These are phyloP conservation scores for Talaromyces sp. DNA, from an alignment of 2,329 filamentous ascomycete genomes.

Conservation along the genomic window DNA sequence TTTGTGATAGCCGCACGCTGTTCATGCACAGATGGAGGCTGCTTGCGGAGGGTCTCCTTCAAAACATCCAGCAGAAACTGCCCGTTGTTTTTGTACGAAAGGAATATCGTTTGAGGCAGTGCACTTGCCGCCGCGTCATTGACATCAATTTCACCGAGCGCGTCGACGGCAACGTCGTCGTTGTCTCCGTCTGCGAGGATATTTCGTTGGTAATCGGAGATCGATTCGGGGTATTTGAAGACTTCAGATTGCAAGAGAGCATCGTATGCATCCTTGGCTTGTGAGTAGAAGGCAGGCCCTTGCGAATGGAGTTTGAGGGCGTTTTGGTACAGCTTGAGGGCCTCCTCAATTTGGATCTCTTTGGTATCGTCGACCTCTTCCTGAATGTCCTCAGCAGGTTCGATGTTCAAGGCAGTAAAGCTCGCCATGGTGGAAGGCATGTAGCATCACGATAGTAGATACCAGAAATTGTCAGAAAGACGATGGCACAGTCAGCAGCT, in stretches of 20 bases:
- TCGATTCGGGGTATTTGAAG: conserved; percentile 83
- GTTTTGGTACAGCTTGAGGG: conserved; percentile 87
- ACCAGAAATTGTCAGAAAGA: neutral
- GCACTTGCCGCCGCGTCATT: conserved; percentile 74
- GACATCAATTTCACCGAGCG: conserved; percentile 54
- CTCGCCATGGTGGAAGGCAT: conserved; percentile 45
- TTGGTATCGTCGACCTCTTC: conserved; percentile 93
- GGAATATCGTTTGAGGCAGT: conserved; percentile 81
- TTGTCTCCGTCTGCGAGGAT: conserved; percentile 47
- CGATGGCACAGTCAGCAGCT: neutral
- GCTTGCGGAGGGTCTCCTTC: conserved; percentile 47
- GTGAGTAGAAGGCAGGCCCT: conserved; percentile 69
- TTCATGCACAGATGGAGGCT: conserved; percentile 9
- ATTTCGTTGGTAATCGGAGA: conserved; percentile 76
- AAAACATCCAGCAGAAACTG: conserved; percentile 82
- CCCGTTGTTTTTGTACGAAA: conserved; percentile 93
- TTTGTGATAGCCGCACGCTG: conserved; percentile 29
- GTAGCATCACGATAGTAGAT: neutral
- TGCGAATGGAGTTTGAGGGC: conserved; percentile 90
- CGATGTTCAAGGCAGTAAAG: conserved; percentile 89
- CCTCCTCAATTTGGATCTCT: conserved; percentile 95
- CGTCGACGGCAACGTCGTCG: conserved; percentile 25
- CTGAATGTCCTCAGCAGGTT: conserved; percentile 84
- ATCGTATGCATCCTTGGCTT: conserved; percentile 77
- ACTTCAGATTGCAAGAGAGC: conserved; percentile 88